Conservation (phyloP, 169 alveolate genomes). For the Plasmodium chabaudi region DNA sequence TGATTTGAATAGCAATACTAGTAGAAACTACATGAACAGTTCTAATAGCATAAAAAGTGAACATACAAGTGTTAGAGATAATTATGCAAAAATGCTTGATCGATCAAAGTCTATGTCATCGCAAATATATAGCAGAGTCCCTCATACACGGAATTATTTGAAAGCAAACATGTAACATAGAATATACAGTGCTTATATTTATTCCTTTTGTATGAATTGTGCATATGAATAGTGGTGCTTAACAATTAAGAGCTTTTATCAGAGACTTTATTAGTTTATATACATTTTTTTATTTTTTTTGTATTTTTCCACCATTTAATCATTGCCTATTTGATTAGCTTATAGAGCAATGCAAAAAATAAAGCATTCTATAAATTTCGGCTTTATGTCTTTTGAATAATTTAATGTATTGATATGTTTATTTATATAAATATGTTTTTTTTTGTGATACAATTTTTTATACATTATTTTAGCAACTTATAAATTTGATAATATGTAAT, state of each 20-base stretch:
- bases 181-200: not conserved
- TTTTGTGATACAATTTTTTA: not conserved
- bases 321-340: not conserved
- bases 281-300: too few species aligned
- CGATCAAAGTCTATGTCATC: constrained; percentile 63
- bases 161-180: constrained; percentile 3
- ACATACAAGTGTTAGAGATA: constrained; percentile 34
- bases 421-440: not conserved
- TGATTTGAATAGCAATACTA: constrained; percentile 60
- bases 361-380: not conserved
- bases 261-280: too few species aligned
- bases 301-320: too few species aligned
- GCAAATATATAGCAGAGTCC: constrained; percentile 12
- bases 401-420: not conserved
- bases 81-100: constrained; percentile 57
- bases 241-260: too few species aligned
- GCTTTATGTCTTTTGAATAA: not conserved
- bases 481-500: too few species aligned
- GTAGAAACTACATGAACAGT: constrained; percentile 59
- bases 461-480: not conserved
- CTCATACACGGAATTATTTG: constrained; percentile 16
- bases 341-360: not conserved
- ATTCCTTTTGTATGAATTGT: too few species aligned
- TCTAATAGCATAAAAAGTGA: constrained; percentile 68
- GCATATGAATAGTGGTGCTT: too few species aligned